phyloP scores from a whole-genome alignment of 1,139 yeast genomes.

The Diutina mesorugosa region DNA sequence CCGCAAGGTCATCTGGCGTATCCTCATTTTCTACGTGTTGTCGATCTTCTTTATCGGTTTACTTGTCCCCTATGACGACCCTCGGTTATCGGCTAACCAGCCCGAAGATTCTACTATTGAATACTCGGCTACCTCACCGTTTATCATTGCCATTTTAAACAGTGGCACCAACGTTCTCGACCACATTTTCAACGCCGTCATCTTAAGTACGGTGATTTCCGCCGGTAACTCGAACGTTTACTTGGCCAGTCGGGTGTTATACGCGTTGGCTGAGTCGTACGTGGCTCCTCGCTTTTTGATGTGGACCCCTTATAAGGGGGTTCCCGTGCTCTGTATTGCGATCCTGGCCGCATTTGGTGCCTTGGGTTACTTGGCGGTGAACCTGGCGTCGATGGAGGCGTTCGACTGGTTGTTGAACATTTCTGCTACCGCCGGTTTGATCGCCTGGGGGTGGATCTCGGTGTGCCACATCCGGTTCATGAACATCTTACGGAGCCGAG shows the following conservation, averaged over 20 bases:
- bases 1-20: conserved; percentile 70
- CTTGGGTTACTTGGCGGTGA: conserved; percentile 53
- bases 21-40: conserved; percentile 66
- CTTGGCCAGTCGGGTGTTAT: conserved; percentile 63
- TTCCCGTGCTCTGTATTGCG: conserved; percentile 49
- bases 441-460: conserved; percentile 62
- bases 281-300: conserved; percentile 48
- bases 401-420: conserved; percentile 79
- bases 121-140: conserved; percentile 37
- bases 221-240: conserved; percentile 79
- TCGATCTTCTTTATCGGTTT: conserved; percentile 74
- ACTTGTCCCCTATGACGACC: conserved; percentile 69
- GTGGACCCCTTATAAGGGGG: conserved; percentile 47
- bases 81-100: conserved; percentile 13
- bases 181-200: conserved; percentile 65
- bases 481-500: conserved; percentile 41
- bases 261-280: conserved; percentile 48
- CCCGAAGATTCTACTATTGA: conserved; percentile 8
- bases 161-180: conserved; percentile 62
- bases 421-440: conserved; percentile 64
- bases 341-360: conserved; percentile 51
- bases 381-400: conserved; percentile 50
- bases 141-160: conserved; percentile 45
- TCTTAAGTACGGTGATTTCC: conserved; percentile 53
- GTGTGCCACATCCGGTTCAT: conserved; percentile 57